Base-by-base conservation (phyloP, 1,284 basidiomycete species). In the Ceratobasidium sp. region DNA sequence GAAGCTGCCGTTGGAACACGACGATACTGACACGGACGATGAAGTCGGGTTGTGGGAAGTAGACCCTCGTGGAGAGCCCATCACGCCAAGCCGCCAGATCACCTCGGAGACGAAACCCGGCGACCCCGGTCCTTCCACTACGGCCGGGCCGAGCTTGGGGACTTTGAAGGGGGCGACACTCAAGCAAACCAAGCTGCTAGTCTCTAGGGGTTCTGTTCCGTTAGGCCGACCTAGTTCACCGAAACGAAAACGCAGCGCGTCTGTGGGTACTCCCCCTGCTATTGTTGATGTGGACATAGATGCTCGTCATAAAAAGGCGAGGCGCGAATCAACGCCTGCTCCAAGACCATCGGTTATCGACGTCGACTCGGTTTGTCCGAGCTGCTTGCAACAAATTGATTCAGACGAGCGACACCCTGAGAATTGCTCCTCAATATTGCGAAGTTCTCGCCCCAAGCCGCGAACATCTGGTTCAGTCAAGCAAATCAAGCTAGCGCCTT, bases 31-130 rank as follows among this genome's bases (percentile, higher is more conserved):
- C 16, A 24, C 59, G 34, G 49, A 64, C 22, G 58, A 63, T 41
- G 68, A 75, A 14, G 29, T 56, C 31, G 62, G 68, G 31, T 34
- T 69, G 48, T 72, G 64, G 68, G 49, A 71, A 53, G 63, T 69
- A 34, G 53, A 64, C 49, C 41, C 61, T 31, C 56, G 72, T 24
- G 74, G 74, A n/a, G 69, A 72, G 29, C 69, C 69, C 7, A 37
- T 72, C 29, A 24, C 31, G 19, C 22, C 58, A 39, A 49, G 9
- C 41, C 16, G 14, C 16, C 58, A 41, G 22, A 51, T n/a, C 11
- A 43, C 43, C n/a, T 19, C 61, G 22, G 41, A 48, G 41, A 22
- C 43, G 16, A 53, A 51, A 29, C 41, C 24, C 24, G 13, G 6
- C 1, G 37, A 49, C 16, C 24, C 46, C 24, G 41, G 22, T 9